A percentile compares a stretch with the other conserved stretches of the same genome.
Conservation (phyloP, 2,329 filamentous ascomycete species). For the Alternaria sp. region DNA sequence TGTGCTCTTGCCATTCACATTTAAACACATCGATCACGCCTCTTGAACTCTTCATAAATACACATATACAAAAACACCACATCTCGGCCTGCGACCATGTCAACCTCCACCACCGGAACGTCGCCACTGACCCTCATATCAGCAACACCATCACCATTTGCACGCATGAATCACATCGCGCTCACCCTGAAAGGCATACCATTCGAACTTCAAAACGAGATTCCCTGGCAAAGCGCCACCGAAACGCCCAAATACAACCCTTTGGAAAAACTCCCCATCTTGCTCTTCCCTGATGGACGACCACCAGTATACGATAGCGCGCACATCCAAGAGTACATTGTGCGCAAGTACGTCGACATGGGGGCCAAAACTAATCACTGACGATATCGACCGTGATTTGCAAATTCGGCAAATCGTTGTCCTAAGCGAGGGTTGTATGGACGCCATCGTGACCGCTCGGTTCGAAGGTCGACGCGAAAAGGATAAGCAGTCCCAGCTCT, state of each 20-base stretch:
- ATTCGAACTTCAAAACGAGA: constrained; percentile 54
- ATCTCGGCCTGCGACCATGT: not conserved
- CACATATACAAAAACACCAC: not conserved
- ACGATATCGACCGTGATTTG: constrained; percentile 20
- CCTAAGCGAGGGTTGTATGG: constrained; percentile 26
- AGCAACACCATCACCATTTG: constrained; percentile 53
- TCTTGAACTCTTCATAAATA: not conserved
- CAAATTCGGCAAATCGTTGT: constrained; percentile 27
- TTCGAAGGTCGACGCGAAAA: constrained; percentile 23
- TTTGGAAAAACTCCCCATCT: constrained; percentile 52
- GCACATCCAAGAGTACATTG: constrained; percentile 31
- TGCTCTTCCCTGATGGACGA: constrained; percentile 39
- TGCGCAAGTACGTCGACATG: constrained; percentile 23
- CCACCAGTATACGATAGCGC: constrained; percentile 28
- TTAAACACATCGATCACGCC: not conserved
- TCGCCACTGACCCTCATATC: constrained; percentile 30
- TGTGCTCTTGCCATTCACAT: no score
- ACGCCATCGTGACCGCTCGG: constrained; percentile 26
- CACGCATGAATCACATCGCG: constrained; percentile 55
- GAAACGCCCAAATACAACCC: constrained; percentile 53
- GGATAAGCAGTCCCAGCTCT: constrained; percentile 17
- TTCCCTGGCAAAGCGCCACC: constrained; percentile 55
- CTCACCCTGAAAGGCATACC: constrained; percentile 53
- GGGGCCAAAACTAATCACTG: constrained; percentile 21
- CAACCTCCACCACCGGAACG: not conserved